These are phyloP conservation scores for Fraxinus pennsylvanica DNA, from an alignment of 257 asterid species.

Conservation along the genomic window DNA sequence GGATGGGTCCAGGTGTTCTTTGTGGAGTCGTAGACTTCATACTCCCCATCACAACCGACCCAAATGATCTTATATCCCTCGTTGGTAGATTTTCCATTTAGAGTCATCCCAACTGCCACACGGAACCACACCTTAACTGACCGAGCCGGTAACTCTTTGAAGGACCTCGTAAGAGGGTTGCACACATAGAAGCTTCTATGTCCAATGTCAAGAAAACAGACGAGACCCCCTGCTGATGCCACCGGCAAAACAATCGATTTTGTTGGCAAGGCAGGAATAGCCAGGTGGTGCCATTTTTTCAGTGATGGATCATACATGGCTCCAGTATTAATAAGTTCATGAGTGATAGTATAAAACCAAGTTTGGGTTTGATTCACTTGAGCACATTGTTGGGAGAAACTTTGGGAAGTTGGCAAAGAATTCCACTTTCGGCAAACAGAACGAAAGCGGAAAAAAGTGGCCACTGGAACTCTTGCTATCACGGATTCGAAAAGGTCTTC, in stretches of 20 bases:
- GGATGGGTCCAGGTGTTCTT: constrained; percentile 64
- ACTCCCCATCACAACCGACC: constrained; percentile 84
- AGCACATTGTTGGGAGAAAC: constrained; percentile 74
- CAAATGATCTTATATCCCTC: constrained; percentile 77
- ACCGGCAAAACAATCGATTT: constrained; percentile 74
- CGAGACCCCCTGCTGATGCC: constrained; percentile 95
- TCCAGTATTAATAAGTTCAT: constrained; percentile 70
- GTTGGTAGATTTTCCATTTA: constrained; percentile 38
- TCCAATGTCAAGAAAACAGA: constrained; percentile 88
- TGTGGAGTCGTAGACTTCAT: constrained; percentile 67
- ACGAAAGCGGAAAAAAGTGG: constrained; percentile 73
- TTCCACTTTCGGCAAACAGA: constrained; percentile 89
- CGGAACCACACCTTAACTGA: constrained; percentile 86
- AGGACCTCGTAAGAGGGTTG: constrained; percentile 84
- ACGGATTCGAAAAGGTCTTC: constrained; percentile 89
- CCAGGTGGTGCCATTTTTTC: constrained; percentile 91
- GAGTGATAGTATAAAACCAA: constrained; percentile 93
- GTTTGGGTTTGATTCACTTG: constrained; percentile 57
- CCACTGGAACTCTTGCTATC: constrained; percentile 80
- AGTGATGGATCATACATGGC: constrained; percentile 78
- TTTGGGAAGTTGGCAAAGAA: constrained; percentile 67
- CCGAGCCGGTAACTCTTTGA: constrained; percentile 79
- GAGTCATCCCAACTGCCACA: constrained; percentile 85
- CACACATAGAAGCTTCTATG: constrained; percentile 75
- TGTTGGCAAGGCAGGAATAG: constrained; percentile 68